These are phyloP conservation scores for Talaromyces pinophilus DNA, from an alignment of 2,329 filamentous ascomycete species.

Conservation along the genomic window DNA sequence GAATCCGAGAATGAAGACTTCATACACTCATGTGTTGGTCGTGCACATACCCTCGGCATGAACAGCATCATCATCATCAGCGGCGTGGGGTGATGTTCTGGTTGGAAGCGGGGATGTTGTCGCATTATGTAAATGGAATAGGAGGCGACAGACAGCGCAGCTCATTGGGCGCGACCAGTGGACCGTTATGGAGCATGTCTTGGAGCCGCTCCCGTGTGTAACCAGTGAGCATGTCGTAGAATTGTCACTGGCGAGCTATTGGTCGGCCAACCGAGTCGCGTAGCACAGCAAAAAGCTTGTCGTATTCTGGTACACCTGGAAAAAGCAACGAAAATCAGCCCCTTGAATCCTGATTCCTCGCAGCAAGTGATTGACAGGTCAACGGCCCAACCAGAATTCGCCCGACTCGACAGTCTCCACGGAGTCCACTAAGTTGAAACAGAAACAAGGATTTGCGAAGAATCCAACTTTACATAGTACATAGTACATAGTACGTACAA, in stretches of 20 bases:
- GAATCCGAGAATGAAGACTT: background rate
- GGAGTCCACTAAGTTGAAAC: background rate
- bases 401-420: background rate
- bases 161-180: background rate
- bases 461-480: too few relatives aligned
- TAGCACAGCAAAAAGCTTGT: constrained; percentile 4
- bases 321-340: background rate
- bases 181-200: background rate
- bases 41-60: background rate
- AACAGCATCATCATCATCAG: background rate
- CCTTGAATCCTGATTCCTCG: background rate
- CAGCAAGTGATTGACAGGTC: background rate
- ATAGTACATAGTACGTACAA: background rate
- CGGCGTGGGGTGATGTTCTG: background rate
- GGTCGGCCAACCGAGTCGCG: background rate
- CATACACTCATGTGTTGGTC: background rate
- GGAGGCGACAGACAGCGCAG: background rate
- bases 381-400: background rate
- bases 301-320: background rate
- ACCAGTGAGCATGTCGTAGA: background rate
- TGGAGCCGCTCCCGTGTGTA: background rate
- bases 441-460: background rate
- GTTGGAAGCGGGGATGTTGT: background rate
- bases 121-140: background rate
- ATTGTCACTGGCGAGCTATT: background rate